phyloP scores from a whole-genome alignment of 768 basidiomycete genomes.

The Tricholoma sp. region DNA sequence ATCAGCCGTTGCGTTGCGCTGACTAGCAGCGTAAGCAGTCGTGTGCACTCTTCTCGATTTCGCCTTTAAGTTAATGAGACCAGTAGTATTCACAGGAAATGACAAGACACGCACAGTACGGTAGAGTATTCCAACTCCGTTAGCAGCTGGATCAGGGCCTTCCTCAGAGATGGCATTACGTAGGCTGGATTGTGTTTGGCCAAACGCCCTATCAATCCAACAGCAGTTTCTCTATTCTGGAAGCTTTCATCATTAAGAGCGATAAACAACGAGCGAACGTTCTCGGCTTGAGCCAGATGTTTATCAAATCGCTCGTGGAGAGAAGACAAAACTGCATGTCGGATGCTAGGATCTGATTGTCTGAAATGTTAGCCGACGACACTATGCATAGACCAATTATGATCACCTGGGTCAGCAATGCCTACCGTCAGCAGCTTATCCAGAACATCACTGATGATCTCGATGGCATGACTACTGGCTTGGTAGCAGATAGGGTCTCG shows the following conservation, averaged over 20 bases:
- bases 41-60: slow-evolving; percentile 88
- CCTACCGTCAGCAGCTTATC: slow-evolving; percentile 94
- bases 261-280: slow-evolving; percentile 95
- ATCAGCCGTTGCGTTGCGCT: slow-evolving; percentile 91
- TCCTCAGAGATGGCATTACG: slow-evolving; percentile 95
- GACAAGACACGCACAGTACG: slow-evolving; percentile 42
- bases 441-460: slow-evolving; percentile 96
- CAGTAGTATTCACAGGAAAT: not conserved
- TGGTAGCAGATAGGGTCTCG: slow-evolving; percentile 96
- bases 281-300: slow-evolving; percentile 95
- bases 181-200: slow-evolving; percentile 96
- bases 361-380: slow-evolving; percentile 1
- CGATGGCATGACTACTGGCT: slow-evolving; percentile 92
- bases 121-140: slow-evolving; percentile 97
- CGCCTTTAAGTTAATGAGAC: slow-evolving; percentile 40
- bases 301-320: slow-evolving; percentile 94
- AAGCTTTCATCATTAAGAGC: slow-evolving; percentile 97
- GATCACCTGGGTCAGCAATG: slow-evolving; percentile 88
- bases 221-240: slow-evolving; percentile 88
- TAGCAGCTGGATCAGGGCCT: slow-evolving; percentile 91
- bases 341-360: slow-evolving; percentile 67
- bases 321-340: slow-evolving; percentile 79
- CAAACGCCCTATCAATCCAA: slow-evolving; percentile 86
- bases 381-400: not conserved
- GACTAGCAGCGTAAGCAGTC: slow-evolving; percentile 82